Evolutionary conservation across 352 stramenopile genomes (phyloP).

Genomic region (Phytophthora agathidicida): DNA sequence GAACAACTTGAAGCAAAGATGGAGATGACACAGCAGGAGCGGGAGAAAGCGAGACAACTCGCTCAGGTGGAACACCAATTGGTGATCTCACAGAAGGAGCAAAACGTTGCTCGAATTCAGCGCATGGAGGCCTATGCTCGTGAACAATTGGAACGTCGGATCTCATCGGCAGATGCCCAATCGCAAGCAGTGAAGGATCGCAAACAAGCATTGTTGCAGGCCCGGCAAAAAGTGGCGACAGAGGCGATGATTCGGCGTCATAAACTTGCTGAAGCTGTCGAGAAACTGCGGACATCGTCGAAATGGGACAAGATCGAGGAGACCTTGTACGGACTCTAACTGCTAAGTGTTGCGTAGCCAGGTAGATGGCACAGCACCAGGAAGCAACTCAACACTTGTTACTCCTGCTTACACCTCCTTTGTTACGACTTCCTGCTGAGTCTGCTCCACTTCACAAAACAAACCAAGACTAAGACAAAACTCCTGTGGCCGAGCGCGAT

Average conservation of each 20-base stretch:
- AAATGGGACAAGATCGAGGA: slow-evolving; percentile 87
- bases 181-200: slow-evolving; percentile 67
- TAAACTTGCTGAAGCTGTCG: slow-evolving; percentile 66
- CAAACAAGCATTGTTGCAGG: slow-evolving; percentile 60
- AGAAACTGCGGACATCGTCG: slow-evolving; percentile 56
- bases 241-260: slow-evolving; percentile 75
- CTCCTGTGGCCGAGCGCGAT: too few relatives aligned
- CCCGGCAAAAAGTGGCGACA: slow-evolving; percentile 65
- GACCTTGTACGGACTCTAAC: slow-evolving; percentile 64
- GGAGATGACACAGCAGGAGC: slow-evolving; percentile 36
- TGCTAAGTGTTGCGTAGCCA: background rate
- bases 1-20: slow-evolving; percentile 44
- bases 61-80: slow-evolving; percentile 64
- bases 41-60: slow-evolving; percentile 54
- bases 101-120: slow-evolving; percentile 80
- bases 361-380: too few relatives aligned
- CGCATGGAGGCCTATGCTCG: slow-evolving; percentile 75
- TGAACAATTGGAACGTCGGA: slow-evolving; percentile 56
- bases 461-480: too few relatives aligned
- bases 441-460: too few relatives aligned
- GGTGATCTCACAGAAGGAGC: slow-evolving; percentile 56
- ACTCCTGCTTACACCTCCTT: too few relatives aligned
- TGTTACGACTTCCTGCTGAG: too few relatives aligned
- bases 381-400: too few relatives aligned
- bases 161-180: slow-evolving; percentile 63